These are phyloP conservation scores for Ogataea saltuana DNA, from an alignment of 805 yeast species.

Conservation along the genomic window DNA sequence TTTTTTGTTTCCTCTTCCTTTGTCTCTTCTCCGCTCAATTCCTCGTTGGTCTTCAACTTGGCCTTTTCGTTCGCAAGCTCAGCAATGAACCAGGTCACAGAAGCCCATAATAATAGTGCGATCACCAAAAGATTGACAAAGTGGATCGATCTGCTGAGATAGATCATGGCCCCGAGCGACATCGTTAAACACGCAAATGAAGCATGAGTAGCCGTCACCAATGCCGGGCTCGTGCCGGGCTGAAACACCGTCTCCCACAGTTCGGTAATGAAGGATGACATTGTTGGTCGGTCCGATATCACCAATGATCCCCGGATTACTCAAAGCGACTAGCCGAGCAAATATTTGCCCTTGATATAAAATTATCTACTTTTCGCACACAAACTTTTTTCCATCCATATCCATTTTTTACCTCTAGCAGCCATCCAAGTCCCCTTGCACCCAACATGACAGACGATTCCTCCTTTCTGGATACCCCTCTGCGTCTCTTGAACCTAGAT, in stretches of 20 bases:
- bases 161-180: constrained; percentile 58
- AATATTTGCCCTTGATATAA: background rate
- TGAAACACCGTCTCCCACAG: constrained; percentile 90
- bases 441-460: background rate
- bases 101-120: constrained; percentile 62
- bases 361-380: background rate
- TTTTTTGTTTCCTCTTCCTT: background rate
- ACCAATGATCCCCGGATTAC: too few relatives aligned
- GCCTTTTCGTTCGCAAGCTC: constrained; percentile 56
- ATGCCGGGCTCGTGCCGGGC: constrained; percentile 91
- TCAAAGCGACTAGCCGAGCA: background rate
- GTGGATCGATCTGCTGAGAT: constrained; percentile 67
- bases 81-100: constrained; percentile 83
- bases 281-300: background rate
- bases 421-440: too few relatives aligned
- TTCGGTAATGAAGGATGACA: constrained; percentile 53
- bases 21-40: constrained; percentile 22
- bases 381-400: too few relatives aligned
- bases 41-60: constrained; percentile 44
- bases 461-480: constrained; percentile 20
- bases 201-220: constrained; percentile 83
- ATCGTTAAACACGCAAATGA: constrained; percentile 68
- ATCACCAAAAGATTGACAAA: constrained; percentile 49
- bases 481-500: constrained; percentile 12
- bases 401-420: too few relatives aligned